phyloP scores from a whole-genome alignment of 176 grass and related monocot species.

The Avena atlantica region DNA sequence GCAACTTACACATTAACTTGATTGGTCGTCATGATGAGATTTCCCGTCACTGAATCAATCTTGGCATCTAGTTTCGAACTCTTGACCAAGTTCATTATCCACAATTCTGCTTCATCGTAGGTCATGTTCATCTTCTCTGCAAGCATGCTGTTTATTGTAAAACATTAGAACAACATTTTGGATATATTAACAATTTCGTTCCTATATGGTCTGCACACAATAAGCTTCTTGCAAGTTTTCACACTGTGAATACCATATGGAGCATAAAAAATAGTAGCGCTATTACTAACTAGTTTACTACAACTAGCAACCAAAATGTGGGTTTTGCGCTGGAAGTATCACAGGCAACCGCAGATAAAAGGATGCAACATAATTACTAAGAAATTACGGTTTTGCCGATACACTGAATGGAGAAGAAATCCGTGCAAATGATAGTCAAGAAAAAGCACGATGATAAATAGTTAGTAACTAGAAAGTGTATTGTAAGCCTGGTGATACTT shows the following conservation, averaged over 20 bases:
- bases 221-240: background rate
- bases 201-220: background rate
- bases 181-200: background rate
- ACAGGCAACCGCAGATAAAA: background rate
- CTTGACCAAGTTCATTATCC: slow-evolving; percentile 91
- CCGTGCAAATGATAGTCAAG: background rate
- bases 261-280: background rate
- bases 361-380: background rate
- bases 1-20: slow-evolving; percentile 87
- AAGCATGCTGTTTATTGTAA: slow-evolving; percentile 68
- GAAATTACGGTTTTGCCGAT: background rate
- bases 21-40: slow-evolving; percentile 83
- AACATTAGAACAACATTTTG: slow-evolving; percentile 5
- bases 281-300: background rate
- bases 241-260: background rate
- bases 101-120: slow-evolving; percentile 82
- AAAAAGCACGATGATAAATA: background rate
- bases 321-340: background rate
- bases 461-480: background rate
- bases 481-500: background rate
- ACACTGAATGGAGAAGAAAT: background rate
- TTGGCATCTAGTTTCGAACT: slow-evolving; percentile 94
- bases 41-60: slow-evolving; percentile 86
- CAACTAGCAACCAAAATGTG: background rate
- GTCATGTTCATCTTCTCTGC: slow-evolving; percentile 91